Conservation (phyloP, 176 grass and related monocot genomes). For the Carex parvula region DNA sequence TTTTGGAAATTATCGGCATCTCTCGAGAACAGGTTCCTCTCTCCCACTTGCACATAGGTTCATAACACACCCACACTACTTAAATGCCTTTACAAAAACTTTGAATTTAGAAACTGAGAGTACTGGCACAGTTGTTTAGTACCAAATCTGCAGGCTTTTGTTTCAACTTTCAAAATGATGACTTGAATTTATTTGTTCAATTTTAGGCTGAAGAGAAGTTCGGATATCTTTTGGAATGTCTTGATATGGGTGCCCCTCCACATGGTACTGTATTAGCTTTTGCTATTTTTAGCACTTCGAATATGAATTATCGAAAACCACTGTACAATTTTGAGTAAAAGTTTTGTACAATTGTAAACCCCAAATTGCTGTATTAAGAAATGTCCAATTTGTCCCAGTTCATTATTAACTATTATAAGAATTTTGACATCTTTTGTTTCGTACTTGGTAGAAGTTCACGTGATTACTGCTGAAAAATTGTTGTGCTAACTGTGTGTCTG, state of each 20-base stretch:
- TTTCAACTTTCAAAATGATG: background rate
- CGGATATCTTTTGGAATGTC: constrained; percentile 85
- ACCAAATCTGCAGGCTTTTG: background rate
- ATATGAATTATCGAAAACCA: background rate
- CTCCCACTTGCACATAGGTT: background rate
- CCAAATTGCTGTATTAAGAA: background rate
- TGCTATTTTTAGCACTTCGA: background rate
- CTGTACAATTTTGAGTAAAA: background rate
- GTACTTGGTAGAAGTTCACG: background rate
- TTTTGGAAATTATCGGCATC: constrained; percentile 87
- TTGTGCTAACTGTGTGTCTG: background rate
- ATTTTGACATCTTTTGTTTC: background rate
- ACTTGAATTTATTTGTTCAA: constrained; percentile 6
- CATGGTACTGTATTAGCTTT: constrained; percentile 54
- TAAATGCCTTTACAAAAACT: background rate
- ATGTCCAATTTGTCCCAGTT: background rate
- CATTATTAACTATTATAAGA: background rate
- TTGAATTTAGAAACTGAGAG: background rate
- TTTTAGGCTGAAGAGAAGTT: constrained; percentile 93
- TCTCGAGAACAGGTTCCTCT: constrained; percentile 58
- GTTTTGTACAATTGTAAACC: background rate
- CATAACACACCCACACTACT: background rate
- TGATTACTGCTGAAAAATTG: background rate
- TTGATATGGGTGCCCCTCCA: constrained; percentile 91
- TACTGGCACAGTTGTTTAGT: background rate